Percentiles rank a stretch among this genome's conserved stretches.
phyloP scores from a whole-genome alignment of 306 rosid species.

The Dalbergia cochinchinensis region DNA sequence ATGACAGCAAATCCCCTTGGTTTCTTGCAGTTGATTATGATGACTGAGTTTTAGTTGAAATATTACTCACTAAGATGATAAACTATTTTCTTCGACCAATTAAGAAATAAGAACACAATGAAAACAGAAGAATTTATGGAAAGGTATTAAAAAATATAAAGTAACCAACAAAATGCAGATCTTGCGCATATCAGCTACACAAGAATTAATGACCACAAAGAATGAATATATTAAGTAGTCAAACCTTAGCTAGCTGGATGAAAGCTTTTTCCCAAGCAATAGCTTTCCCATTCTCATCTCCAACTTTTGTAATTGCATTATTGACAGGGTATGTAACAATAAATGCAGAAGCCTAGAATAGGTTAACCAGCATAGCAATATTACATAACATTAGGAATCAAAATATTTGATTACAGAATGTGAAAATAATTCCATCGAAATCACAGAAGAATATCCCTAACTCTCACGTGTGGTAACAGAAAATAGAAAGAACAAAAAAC shows the following conservation, averaged over 20 bases:
- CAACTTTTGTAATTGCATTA: conserved; percentile 77
- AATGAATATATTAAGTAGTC: conserved; percentile 40
- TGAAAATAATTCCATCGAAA: not conserved
- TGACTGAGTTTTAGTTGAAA: conserved; percentile 16
- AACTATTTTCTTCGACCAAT: conserved; percentile 22
- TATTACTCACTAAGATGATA: conserved; percentile 17
- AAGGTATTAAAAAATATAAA: conserved; percentile 10
- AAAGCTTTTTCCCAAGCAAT: conserved; percentile 92
- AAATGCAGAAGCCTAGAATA: conserved; percentile 92
- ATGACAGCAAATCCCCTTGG: conserved; percentile 4
- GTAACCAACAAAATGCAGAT: conserved; percentile 38
- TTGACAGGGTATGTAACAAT: conserved; percentile 88
- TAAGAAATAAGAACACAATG: conserved; percentile 22
- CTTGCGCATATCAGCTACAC: conserved; percentile 38
- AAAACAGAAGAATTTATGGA: conserved; percentile 24
- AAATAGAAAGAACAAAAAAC: not conserved
- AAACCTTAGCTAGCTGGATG: conserved; percentile 84
- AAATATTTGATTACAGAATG: not conserved
- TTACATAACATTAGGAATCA: conserved; percentile 2
- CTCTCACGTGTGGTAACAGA: not conserved
- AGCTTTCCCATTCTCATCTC: conserved; percentile 86
- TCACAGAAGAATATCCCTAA: not conserved
- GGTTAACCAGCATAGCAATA: conserved; percentile 45
- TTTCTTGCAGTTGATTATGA: conserved; percentile 12
- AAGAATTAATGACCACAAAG: conserved; percentile 38